Evolutionary conservation across 2,329 filamentous ascomycete species (phyloP), one percentile per base, ranked within the genome.

Genomic region (Didymella pinodella): DNA sequence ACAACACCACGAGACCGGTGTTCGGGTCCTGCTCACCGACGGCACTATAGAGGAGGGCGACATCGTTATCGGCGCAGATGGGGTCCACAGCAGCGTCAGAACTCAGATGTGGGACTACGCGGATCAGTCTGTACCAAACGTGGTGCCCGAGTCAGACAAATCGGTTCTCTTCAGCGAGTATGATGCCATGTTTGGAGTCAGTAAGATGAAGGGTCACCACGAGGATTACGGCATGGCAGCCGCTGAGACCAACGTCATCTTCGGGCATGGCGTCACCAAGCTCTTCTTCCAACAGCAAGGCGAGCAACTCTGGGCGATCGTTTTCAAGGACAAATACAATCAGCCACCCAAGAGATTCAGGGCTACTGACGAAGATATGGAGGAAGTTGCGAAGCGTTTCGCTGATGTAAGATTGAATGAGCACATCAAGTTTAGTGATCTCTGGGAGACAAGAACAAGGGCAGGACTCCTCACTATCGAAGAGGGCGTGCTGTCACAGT

Each of bases 41-140:
- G 67, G 67, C 14, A 56, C 64, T 16, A n/a, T 41, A 7, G 63
- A 62, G 29, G 54, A 60, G 41, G 69, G 66, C 3, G 63, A 66
- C 20, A 64, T 71, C 14, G 57, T 71, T n/a, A 63, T 72, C 29
- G 69, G 68, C 10, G 67, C 68, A 45, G 67, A 71, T 34, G 67
- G 68, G 26, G 63, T 70, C 1, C 67, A 70, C 57, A 70, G 67
- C 43, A 29, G 44, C 6, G 63, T 69, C 7, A 43, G 64, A 11
- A 12, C 57, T 8, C 56, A 67, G n/a, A 71, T 72, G 67, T 70
- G 66, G 67, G 48, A 64, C 6, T 56, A 66, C 11, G 66, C 66
- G 11, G 58, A 57, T 20, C 26, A 59, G 25, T 26, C n/a, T 4
- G 58, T 62, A 20, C 43, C 65, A 20, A 29, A 16, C 7, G 18